Evolutionary conservation across 345 rosid genomes (phyloP).

Genomic region (Lagerstroemia speciosa): DNA sequence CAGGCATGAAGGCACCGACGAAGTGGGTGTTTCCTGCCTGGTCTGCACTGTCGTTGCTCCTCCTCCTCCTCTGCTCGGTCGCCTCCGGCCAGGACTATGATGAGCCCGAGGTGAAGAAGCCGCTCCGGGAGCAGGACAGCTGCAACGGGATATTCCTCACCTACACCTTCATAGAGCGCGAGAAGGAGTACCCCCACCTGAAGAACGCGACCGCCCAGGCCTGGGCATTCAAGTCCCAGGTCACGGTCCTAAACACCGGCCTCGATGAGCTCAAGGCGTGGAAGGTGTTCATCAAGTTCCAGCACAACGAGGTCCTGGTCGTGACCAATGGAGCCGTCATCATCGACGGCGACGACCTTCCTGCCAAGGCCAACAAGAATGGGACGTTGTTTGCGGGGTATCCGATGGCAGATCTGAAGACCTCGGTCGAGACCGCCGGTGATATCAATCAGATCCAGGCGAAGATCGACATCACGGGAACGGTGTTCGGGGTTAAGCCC

Average conservation of each 20-base stretch:
- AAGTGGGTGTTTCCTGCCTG: slow-evolving; percentile 12
- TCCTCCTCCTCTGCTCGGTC: slow-evolving; percentile 6
- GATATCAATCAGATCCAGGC: slow-evolving; percentile 58
- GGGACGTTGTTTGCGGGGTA: slow-evolving; percentile 65
- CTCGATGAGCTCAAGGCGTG: slow-evolving; percentile 59
- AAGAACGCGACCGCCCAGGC: slow-evolving; percentile 79
- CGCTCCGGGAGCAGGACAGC: slow-evolving; percentile 42
- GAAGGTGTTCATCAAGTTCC: slow-evolving; percentile 69
- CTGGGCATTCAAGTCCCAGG: slow-evolving; percentile 67
- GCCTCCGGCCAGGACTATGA: slow-evolving; percentile 47
- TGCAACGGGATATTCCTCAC: slow-evolving; percentile 70
- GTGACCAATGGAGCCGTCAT: slow-evolving; percentile 38
- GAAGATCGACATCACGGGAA: slow-evolving; percentile 50
- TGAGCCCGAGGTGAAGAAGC: slow-evolving; percentile 18
- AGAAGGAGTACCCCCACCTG: slow-evolving; percentile 45
- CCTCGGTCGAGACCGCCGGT: slow-evolving; percentile 75
- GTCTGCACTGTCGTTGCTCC: slow-evolving; percentile 9
- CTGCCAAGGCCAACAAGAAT: slow-evolving; percentile 45
- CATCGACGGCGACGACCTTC: slow-evolving; percentile 49
- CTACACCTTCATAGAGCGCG: slow-evolving; percentile 49
- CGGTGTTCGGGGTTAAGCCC: slow-evolving; percentile 59
- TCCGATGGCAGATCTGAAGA: slow-evolving; percentile 48
- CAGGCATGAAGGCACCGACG: slow-evolving; percentile 33
- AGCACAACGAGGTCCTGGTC: slow-evolving; percentile 61
- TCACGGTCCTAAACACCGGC: slow-evolving; percentile 55